Base-by-base conservation (phyloP, 768 basidiomycete genomes). In the Tephrocybe sp. region DNA sequence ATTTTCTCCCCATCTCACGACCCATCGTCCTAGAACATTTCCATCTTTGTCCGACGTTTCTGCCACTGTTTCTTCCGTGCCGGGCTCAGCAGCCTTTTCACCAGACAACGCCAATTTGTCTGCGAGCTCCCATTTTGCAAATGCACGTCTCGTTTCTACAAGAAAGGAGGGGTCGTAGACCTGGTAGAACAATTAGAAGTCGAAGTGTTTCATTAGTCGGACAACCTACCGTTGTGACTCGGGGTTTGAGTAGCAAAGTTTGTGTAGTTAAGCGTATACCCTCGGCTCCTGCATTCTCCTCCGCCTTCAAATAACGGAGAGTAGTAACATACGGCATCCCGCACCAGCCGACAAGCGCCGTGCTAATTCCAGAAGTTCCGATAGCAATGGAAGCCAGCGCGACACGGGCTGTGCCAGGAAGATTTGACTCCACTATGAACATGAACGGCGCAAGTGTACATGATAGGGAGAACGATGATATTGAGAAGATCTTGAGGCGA, bases 61-160 rank as follows among this genome's bases (percentile, higher is more conserved):
- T 12, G 91, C 91, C 1, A 91, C 76, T 1, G 90, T 90, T 66
- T 92, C 89, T 57, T 89, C 83, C 49, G 68, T 58, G 3, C 82
- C 83, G 1, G 75, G 69, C 15, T 51, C 50, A 22, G 68, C 62
- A 34, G 59, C 62, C 22, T 65, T 66, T 38, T 66, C 64, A 2
- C 70, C 61, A 6, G 79, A 73, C 0, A 85, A 67, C 42, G 73
- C 64, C 24, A 90, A 69, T 19, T 59, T 69, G 36, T 71, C 64
- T 19, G 84, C 82, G 21, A 92, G 78, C 61, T 89, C 85, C 89
- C 88, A 92, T 53, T 81, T 89, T 11, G 90, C 87, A 55, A 91
- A 85, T 1, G 84, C 80, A 27, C 89, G 76, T 49, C 65, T 69
- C 0, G 85, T 82, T 42, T 80, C 80, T 6, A 84, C 75, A 41